These are phyloP conservation scores for Papiliotrema fonsecae DNA, from an alignment of 1,284 basidiomycete genomes.

Conservation along the genomic window DNA sequence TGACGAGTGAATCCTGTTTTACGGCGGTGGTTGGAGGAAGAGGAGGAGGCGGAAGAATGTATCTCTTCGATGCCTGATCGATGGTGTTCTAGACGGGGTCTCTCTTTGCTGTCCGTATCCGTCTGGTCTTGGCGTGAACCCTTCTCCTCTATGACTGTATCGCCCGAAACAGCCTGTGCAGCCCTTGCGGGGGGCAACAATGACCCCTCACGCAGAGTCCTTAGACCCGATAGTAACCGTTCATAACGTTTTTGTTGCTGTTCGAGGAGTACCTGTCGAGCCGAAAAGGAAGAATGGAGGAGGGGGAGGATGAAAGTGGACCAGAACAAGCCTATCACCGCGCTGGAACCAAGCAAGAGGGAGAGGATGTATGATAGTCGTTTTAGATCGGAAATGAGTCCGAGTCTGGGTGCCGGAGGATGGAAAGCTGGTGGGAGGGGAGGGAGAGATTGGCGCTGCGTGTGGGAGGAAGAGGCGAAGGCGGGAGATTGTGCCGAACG, in stretches of 20 bases:
- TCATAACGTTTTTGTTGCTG: conserved; percentile 30
- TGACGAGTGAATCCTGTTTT: background rate
- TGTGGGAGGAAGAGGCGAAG: background rate
- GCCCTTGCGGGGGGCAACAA: background rate
- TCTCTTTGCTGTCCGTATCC: background rate
- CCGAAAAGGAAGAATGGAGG: conserved; percentile 42
- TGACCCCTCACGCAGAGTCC: conserved; percentile 8
- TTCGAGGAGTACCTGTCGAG: conserved; percentile 35
- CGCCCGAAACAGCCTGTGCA: no score
- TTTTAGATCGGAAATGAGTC: conserved; percentile 18
- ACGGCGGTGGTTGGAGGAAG: background rate
- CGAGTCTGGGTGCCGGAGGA: conserved; percentile 1
- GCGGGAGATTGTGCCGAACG: background rate
- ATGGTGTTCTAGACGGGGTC: background rate
- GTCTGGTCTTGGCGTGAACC: no score
- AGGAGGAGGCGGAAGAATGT: conserved; percentile 7
- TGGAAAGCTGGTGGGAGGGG: conserved; percentile 8
- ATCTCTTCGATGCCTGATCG: conserved; percentile 11
- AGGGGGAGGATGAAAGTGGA: conserved; percentile 42
- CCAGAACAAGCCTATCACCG: conserved; percentile 35
- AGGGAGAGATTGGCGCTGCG: conserved; percentile 6
- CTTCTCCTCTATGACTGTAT: no score
- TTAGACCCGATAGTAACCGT: conserved; percentile 17
- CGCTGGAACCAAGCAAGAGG: conserved; percentile 35
- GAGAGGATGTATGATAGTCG: conserved; percentile 39